Base-by-base conservation (phyloP, 2,329 filamentous ascomycete species). In the Biscogniauxia marginata region DNA sequence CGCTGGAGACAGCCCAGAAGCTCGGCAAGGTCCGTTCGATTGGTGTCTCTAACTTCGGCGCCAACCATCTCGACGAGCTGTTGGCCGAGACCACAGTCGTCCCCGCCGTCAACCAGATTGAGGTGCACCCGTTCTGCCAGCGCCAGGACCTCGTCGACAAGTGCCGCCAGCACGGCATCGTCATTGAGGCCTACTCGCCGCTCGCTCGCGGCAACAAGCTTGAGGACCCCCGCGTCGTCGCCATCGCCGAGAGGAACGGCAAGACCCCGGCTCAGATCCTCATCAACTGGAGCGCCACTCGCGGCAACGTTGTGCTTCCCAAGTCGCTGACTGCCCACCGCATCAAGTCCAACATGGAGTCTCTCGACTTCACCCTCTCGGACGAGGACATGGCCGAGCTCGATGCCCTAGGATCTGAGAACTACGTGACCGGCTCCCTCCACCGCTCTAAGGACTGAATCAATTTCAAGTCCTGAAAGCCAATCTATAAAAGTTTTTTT, bases 301-400 rank as follows among this genome's bases (percentile, higher is more conserved):
- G 81, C 60, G 82, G 83, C 52, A 83, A 84, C 68, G 79, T 84
- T 11, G 83, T 86, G 39, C 76, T 88, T 58, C 85, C 85, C 55
- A 88, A 88, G 77, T 86, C 82, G 64, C 82, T 81, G 46, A 86
- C 80, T 24, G 78, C 80, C 22, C 74, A 74, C 34, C 77, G 84
- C 39, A 87, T 88, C 60, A 74, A 77, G 70, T 81, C 79, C 68
- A 90, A 90, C 73, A 83, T 86, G 67, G 77, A 85, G 68, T 79
- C 82, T 59, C 85, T 70, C 8, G 82, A 85, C 65, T 89, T 89
- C 69, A 79, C 81, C 65, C 74, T 89, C 22, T 77, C 78, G 1
- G 63, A 68, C 0, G 80, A 81, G 50, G 86, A 89, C 64, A 71
- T 88, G 63, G 70, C 80, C 65, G 81, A 79, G 71, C 58, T 85